phyloP scores from a whole-genome alignment of 768 basidiomycete genomes.

The Leccinum rimulosum region DNA sequence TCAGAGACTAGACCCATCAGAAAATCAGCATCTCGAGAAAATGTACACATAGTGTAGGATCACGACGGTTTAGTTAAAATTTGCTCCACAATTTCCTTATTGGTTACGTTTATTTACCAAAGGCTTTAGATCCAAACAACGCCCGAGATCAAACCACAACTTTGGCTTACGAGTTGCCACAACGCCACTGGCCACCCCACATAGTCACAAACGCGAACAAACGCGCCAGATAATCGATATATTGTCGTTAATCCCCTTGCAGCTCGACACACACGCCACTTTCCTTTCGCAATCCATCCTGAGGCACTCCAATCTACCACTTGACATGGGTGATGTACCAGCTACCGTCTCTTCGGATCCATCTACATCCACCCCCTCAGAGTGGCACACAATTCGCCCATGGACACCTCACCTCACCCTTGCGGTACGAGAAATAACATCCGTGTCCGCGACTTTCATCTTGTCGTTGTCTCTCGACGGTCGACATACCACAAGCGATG shows the following conservation, averaged over 20 bases:
- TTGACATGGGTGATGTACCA: slow-evolving; percentile 21
- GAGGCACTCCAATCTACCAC: background rate
- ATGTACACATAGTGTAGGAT: no score
- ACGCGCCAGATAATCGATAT: background rate
- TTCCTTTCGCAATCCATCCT: background rate
- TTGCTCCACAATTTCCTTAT: slow-evolving; percentile 4
- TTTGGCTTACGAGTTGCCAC: slow-evolving; percentile 2
- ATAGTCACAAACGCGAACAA: background rate
- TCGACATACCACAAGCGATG: slow-evolving; percentile 15
- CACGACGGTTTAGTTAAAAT: no score
- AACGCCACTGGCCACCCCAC: background rate
- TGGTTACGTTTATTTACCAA: slow-evolving; percentile 21
- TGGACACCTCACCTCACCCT: slow-evolving; percentile 74
- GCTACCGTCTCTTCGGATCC: slow-evolving; percentile 4
- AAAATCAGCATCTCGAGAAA: no score
- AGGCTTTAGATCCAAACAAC: slow-evolving; percentile 30
- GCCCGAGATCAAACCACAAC: background rate
- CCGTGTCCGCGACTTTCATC: slow-evolving; percentile 75
- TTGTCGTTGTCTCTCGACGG: slow-evolving; percentile 52
- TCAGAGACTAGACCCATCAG: no score
- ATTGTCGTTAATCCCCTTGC: background rate
- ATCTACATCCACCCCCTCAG: slow-evolving; percentile 22
- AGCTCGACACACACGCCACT: background rate
- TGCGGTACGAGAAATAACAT: slow-evolving; percentile 76
- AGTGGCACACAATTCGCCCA: slow-evolving; percentile 75